A percentile compares a stretch with the other conserved stretches of the same genome.
These are phyloP conservation scores for Corymbia citriodora DNA, from an alignment of 441 rosid genomes.

Conservation along the genomic window DNA sequence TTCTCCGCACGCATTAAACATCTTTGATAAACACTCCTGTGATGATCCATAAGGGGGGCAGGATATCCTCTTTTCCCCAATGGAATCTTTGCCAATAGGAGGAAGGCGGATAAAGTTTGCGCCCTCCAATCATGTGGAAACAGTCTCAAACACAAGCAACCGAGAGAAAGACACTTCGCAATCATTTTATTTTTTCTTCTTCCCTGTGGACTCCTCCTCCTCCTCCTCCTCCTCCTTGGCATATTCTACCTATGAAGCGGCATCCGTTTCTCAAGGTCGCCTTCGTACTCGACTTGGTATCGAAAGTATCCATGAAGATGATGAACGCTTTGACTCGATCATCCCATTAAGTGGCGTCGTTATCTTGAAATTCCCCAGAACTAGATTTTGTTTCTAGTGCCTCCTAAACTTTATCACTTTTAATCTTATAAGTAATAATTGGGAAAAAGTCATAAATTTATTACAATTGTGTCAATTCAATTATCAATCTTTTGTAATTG, in stretches of 20 bases:
- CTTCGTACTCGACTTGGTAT: not conserved
- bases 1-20: not conserved
- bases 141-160: not conserved
- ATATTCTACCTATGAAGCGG: not conserved
- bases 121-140: not conserved
- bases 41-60: not conserved
- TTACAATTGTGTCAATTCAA: too few relatives aligned
- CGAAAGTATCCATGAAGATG: not conserved
- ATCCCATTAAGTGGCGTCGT: not conserved
- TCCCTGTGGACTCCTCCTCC: not conserved
- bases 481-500: rapidly evolving
- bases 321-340: not conserved
- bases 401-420: not conserved
- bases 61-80: not conserved
- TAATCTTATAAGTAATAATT: rapidly evolving
- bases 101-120: not conserved
- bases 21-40: not conserved
- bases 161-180: not conserved
- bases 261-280: not conserved
- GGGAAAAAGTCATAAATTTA: not conserved
- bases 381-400: not conserved
- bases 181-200: not conserved
- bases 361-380: not conserved
- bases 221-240: not conserved
- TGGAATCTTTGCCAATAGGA: not conserved